Evolutionary conservation across 2,329 filamentous ascomycete species (phyloP).

Genomic region (Coniochaeta ligniaria): DNA sequence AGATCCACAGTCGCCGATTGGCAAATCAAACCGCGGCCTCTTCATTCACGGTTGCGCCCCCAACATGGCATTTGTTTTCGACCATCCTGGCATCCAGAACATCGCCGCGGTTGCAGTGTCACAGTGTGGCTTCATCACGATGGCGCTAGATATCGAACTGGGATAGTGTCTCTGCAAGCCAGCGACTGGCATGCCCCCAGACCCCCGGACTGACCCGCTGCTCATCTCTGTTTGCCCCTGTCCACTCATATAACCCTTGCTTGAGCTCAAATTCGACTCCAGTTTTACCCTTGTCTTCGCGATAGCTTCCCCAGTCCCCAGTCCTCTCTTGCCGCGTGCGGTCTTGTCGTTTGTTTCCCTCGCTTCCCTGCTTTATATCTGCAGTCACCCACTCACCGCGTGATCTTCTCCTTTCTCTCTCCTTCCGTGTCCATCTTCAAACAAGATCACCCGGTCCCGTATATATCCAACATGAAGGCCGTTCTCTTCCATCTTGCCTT

Average conservation of each 20-base stretch:
- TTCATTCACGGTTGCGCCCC: background rate
- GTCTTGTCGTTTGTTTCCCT: background rate
- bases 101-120: background rate
- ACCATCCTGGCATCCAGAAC: background rate
- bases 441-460: background rate
- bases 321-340: background rate
- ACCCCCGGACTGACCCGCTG: background rate
- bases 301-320: background rate
- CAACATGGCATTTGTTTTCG: background rate
- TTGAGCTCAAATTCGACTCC: background rate
- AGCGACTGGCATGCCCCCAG: background rate
- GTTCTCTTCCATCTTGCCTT: conserved; percentile 31
- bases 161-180: background rate
- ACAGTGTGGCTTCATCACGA: background rate
- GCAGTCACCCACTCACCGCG: background rate
- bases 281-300: background rate
- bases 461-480: conserved; percentile 34
- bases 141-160: background rate
- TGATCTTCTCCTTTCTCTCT: background rate
- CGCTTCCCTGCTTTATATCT: background rate
- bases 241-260: background rate
- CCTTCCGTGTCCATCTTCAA: background rate
- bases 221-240: background rate
- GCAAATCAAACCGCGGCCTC: background rate
- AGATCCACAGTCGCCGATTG: background rate